phyloP scores from a whole-genome alignment of 2,329 filamentous ascomycete species.

The Alternaria ventricosa region DNA sequence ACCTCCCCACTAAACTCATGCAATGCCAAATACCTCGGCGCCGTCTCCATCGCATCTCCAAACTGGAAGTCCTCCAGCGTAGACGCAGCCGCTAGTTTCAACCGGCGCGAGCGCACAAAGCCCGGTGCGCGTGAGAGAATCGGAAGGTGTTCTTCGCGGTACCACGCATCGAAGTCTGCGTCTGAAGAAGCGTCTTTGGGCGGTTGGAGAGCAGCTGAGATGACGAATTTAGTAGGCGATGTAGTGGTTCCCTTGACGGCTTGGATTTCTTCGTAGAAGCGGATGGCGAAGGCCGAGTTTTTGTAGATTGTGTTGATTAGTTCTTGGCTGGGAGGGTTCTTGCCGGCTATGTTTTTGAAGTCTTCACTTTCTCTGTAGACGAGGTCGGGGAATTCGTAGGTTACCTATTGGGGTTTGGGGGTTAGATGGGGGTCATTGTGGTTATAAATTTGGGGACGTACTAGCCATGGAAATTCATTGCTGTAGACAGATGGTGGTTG shows the following conservation, averaged over 20 bases:
- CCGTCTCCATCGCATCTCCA: constrained; percentile 6
- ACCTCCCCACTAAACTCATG: constrained; percentile 33
- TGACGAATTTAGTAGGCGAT: constrained; percentile 17
- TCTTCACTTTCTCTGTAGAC: constrained; percentile 23
- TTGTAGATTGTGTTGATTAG: constrained; percentile 31
- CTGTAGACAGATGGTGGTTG: constrained; percentile 8
- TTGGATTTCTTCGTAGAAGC: constrained; percentile 31
- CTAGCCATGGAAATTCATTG: constrained; percentile 27
- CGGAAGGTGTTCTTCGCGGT: constrained; percentile 26
- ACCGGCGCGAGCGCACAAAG: constrained; percentile 30
- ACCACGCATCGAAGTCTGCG: constrained; percentile 31
- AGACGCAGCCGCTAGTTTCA: constrained; percentile 21
- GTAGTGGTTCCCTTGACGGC: background rate
- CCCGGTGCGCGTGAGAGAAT: constrained; percentile 16
- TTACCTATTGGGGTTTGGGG: constrained; percentile 5
- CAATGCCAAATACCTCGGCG: constrained; percentile 26
- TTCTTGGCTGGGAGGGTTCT: constrained; percentile 24
- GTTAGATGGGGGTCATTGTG: background rate
- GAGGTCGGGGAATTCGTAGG: constrained; percentile 38
- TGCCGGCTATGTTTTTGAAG: constrained; percentile 33
- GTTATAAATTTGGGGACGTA: background rate
- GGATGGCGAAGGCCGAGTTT: constrained; percentile 35
- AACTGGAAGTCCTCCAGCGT: constrained; percentile 27
- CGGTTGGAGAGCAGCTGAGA: constrained; percentile 17
- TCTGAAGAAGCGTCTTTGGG: constrained; percentile 1